These are phyloP conservation scores for Sphagnurus paluster DNA, from an alignment of 1,284 basidiomycete species.

Conservation along the genomic window DNA sequence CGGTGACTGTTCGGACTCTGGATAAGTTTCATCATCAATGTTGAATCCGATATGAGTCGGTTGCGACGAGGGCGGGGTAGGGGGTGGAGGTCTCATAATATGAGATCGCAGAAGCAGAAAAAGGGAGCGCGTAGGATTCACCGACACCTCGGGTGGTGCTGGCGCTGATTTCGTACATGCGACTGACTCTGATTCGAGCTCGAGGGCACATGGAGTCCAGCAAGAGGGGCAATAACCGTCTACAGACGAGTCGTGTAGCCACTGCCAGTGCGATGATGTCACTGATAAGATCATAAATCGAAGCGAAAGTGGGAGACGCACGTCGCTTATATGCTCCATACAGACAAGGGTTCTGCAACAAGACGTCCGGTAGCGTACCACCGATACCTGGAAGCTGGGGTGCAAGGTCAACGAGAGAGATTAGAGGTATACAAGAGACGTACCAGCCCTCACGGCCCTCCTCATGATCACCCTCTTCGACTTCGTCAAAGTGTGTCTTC, in stretches of 20 bases:
- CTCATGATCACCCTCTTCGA: neutral
- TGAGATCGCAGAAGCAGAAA: neutral
- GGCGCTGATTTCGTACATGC: neutral
- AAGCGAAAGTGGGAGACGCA: slow-evolving; percentile 4
- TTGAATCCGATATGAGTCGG: slow-evolving; percentile 7
- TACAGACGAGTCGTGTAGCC: neutral
- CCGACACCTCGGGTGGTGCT: neutral
- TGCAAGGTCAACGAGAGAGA: neutral
- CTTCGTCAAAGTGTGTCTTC: neutral
- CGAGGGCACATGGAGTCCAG: slow-evolving; percentile 4
- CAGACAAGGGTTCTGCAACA: slow-evolving; percentile 15
- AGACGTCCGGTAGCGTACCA: slow-evolving; percentile 15
- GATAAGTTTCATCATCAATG: slow-evolving; percentile 14
- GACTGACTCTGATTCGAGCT: slow-evolving; percentile 3
- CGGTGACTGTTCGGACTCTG: slow-evolving; percentile 3
- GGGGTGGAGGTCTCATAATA: neutral
- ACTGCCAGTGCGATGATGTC: neutral
- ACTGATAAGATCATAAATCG: neutral
- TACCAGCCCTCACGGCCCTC: neutral
- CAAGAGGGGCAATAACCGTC: slow-evolving; percentile 10
- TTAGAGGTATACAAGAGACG: neutral
- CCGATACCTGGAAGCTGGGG: slow-evolving; percentile 18
- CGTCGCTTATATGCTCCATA: slow-evolving; percentile 20
- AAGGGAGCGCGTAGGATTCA: neutral
- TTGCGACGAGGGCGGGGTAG: neutral